Base-by-base conservation (phyloP, 768 basidiomycete genomes). In the Udeniomyces megalosporus region DNA sequence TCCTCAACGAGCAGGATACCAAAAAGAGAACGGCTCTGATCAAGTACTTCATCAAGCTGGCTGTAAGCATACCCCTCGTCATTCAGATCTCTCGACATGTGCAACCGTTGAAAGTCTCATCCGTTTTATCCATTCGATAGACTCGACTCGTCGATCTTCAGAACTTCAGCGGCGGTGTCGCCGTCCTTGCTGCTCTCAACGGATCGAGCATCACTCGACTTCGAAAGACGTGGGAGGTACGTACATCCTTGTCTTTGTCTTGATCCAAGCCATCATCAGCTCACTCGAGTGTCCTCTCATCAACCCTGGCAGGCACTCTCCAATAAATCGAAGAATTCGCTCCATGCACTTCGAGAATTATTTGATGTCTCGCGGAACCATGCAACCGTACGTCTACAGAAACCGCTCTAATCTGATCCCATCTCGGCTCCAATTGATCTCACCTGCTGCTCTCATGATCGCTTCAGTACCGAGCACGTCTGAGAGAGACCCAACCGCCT, bases 11-110 rank as follows among this genome's bases (percentile, higher is more conserved):
- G 75, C 80, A 78, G 57, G 93, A 97, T 74, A 80, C 83, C 67
- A 91, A 88, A 79, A 87, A 83, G 74, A 77, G 91, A 64, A 84
- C 83, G 28, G 62, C 71, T 8, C 70, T 92, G 66, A 79, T 93
- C 70, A 91, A 91, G 74, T 92, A 88, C 73, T 93, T 89, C 71
- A 84, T 95, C 78, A 93, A 93, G 75, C 78, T 95, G 56, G 85
- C 87, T 17, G 87, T 91, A 72, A 74, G n/a, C n/a, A n/a, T n/a
- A n/a, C 53, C 59, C 44, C 48, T 38, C 35, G 44, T 65, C 60
- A 35, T 60, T 28, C 24, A 24, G 31, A 22, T 52, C 52, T 65
- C 31, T 34, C 29, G 7, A 45, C 45, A 28, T 58, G 62, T 34
- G 42, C 60, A n/a, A n/a, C n/a, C n/a, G n/a, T n/a, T n/a, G n/a